Evolutionary conservation across 228 moss, liverwort and hornwort genomes (phyloP).

Genomic region (Sphagnum magellanicum): DNA sequence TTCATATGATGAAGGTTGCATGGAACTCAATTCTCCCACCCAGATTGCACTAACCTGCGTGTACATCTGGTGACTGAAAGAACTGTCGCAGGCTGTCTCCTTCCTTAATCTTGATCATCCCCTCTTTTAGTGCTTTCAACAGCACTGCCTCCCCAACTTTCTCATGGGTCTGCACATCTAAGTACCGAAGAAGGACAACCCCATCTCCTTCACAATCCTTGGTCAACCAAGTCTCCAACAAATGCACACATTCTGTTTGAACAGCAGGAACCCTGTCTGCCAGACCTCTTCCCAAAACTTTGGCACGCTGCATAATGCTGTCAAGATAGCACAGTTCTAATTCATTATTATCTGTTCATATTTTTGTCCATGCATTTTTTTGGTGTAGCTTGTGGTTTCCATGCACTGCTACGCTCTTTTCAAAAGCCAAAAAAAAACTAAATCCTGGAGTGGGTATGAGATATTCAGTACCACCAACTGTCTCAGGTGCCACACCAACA

Average conservation of each 20-base stretch:
- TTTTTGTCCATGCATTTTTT: too few species aligned
- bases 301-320: conserved; percentile 89
- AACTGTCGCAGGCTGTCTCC: conserved; percentile 73
- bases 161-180: conserved; percentile 93
- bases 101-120: conserved; percentile 43
- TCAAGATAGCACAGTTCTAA: conserved; percentile 2
- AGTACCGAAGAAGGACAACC: conserved; percentile 60
- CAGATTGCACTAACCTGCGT: conserved; percentile 33
- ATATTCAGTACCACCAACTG: not conserved
- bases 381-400: too few species aligned
- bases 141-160: conserved; percentile 80
- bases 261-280: conserved; percentile 74
- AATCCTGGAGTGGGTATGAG: not conserved
- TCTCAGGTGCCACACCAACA: not conserved
- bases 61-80: conserved; percentile 30
- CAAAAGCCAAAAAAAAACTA: too few species aligned
- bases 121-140: conserved; percentile 56
- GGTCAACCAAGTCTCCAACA: conserved; percentile 70
- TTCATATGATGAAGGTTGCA: too few species aligned
- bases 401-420: too few species aligned
- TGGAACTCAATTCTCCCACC: not conserved
- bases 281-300: conserved; percentile 75
- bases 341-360: too few species aligned
- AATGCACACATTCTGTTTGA: conserved; percentile 61
- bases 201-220: conserved; percentile 75